A percentile compares a stretch with the other conserved stretches of the same genome.
phyloP scores from a whole-genome alignment of 306 rosid genomes.

The Lathyrus sativus region DNA sequence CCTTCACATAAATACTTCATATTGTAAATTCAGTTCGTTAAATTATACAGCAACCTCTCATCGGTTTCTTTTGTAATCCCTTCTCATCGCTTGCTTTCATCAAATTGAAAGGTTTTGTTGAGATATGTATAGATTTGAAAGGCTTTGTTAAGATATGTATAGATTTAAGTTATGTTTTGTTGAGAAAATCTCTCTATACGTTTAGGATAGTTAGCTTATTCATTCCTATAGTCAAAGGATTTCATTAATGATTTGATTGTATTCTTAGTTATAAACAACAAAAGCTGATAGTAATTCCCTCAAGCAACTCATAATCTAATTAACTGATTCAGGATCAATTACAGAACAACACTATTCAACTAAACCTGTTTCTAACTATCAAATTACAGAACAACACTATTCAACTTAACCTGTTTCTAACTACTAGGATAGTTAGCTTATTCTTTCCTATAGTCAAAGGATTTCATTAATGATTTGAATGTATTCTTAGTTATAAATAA shows the following conservation, averaged over 20 bases:
- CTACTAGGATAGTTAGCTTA: background rate
- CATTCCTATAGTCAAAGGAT: background rate
- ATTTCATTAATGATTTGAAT: background rate
- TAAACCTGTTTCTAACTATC: too few relatives aligned
- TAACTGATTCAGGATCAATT: background rate
- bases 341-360: background rate
- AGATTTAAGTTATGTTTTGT: background rate
- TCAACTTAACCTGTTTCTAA: too few relatives aligned
- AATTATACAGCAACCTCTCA: background rate
- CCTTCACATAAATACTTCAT: background rate
- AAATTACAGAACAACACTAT: too few relatives aligned
- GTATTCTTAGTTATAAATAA: too few relatives aligned
- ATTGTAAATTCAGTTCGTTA: background rate
- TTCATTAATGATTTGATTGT: background rate
- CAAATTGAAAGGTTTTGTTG: conserved; percentile 13
- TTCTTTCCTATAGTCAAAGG: background rate
- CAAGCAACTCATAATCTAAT: too few relatives aligned
- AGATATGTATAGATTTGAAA: conserved; percentile 8
- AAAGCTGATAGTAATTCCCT: too few relatives aligned
- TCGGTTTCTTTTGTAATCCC: conserved; percentile 7
- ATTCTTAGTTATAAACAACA: too few relatives aligned
- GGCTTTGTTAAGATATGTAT: background rate
- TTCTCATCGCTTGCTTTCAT: background rate
- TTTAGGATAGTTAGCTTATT: background rate
- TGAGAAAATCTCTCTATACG: background rate